phyloP scores from a whole-genome alignment of 1,284 basidiomycete species.

The Austroboletus niveus region DNA sequence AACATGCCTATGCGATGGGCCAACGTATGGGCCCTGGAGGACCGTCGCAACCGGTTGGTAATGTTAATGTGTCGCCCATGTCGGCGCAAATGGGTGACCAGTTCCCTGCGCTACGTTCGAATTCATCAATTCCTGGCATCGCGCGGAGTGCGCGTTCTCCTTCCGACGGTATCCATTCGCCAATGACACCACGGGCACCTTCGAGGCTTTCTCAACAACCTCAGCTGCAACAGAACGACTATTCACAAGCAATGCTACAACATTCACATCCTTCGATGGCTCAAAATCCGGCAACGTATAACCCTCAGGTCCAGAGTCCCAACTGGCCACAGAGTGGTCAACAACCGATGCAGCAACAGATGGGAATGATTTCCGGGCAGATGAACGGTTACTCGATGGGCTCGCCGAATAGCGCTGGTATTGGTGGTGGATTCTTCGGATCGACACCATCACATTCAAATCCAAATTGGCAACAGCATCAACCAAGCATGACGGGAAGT shows the following conservation, averaged over 20 bases:
- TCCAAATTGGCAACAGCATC: constrained; percentile 31
- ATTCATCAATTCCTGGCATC: constrained; percentile 64
- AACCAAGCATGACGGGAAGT: constrained; percentile 35
- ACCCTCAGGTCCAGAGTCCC: constrained; percentile 27
- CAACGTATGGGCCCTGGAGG: constrained; percentile 40
- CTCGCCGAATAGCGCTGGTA: constrained; percentile 34
- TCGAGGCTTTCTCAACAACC: constrained; percentile 39
- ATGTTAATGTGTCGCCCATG: constrained; percentile 34
- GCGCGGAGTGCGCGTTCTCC: constrained; percentile 69
- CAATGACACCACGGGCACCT: constrained; percentile 51
- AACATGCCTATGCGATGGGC: constrained; percentile 37
- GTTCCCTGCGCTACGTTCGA: constrained; percentile 49
- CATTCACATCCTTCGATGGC: constrained; percentile 23
- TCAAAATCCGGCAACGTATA: constrained; percentile 27
- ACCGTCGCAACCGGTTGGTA: constrained; percentile 31
- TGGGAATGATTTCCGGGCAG: constrained; percentile 32
- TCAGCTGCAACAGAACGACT: constrained; percentile 34
- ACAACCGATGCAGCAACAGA: constrained; percentile 37
- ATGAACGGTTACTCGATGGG: constrained; percentile 45
- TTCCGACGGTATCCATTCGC: constrained; percentile 57
- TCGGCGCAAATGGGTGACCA: constrained; percentile 25
- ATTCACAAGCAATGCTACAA: constrained; percentile 39
- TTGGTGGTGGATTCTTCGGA: constrained; percentile 36
- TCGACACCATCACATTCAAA: constrained; percentile 36
- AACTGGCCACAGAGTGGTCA: constrained; percentile 36